Conservation (phyloP, 345 rosid species). For the sweet orange (Citrus sinensis) region DVS_A1.0 CM039163.1:41798501-41799000, state of each 20-base stretch:
- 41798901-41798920: constrained; percentile 78
- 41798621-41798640: neutral
- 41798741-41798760: neutral
- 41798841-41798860: neutral
- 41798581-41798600: neutral
- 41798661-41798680: too few species aligned
- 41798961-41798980: constrained; percentile 38
- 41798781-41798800: neutral
- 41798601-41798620: neutral
- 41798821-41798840: neutral
- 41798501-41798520: neutral
- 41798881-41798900: constrained; percentile 62
- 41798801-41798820: neutral
- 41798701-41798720: neutral
- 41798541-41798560: neutral
- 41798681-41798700: neutral
- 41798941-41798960: constrained; percentile 42
- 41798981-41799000: constrained; percentile 46
- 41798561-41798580: neutral
- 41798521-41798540: neutral
- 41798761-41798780: neutral
- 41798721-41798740: neutral
- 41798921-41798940: constrained; percentile 44
- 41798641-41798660: neutral
- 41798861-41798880: too few species aligned